Conservation (phyloP, 768 basidiomycete genomes). For the Leccinum fibrillosum region DNA sequence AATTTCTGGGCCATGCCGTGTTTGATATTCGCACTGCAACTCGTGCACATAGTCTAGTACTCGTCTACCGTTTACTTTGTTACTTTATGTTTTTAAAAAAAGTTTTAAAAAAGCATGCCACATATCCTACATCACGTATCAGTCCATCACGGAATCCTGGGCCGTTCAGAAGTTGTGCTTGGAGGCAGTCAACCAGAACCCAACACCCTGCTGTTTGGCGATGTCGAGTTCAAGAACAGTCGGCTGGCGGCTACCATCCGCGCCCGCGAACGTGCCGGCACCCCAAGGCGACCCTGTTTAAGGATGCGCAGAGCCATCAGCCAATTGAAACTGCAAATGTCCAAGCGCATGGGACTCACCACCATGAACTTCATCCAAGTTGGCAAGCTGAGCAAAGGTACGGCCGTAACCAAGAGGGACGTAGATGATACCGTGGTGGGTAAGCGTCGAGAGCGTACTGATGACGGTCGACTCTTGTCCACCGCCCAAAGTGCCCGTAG, state of each 20-base stretch:
- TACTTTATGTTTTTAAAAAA: too few species aligned
- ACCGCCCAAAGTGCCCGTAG: slow-evolving; percentile 66
- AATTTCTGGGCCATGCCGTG: too few species aligned
- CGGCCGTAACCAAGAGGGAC: slow-evolving; percentile 68
- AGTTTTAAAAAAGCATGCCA: too few species aligned
- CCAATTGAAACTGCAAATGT: background rate
- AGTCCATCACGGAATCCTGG: too few species aligned
- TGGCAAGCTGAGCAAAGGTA: slow-evolving; percentile 41
- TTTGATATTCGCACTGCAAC: too few species aligned
- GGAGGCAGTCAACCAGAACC: slow-evolving; percentile 49
- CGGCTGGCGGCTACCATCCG: slow-evolving; percentile 49
- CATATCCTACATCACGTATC: too few species aligned
- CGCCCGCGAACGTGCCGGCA: slow-evolving; percentile 57
- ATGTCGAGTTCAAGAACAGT: slow-evolving; percentile 48
- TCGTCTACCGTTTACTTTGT: too few species aligned
- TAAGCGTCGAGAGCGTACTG: slow-evolving; percentile 51
- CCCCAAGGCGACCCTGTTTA: slow-evolving; percentile 72
- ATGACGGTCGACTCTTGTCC: slow-evolving; percentile 68
- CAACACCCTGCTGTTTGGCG: slow-evolving; percentile 48
- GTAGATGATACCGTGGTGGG: slow-evolving; percentile 70
- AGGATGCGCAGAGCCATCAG: background rate
- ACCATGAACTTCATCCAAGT: slow-evolving; percentile 51
- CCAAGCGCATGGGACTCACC: slow-evolving; percentile 37
- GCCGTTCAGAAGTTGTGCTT: slow-evolving; percentile 31
- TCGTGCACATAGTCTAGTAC: too few species aligned